Percentiles rank a stretch among this genome's conserved stretches.
phyloP scores from a whole-genome alignment of 768 basidiomycete species.

The Heimioporus sp. region DNA sequence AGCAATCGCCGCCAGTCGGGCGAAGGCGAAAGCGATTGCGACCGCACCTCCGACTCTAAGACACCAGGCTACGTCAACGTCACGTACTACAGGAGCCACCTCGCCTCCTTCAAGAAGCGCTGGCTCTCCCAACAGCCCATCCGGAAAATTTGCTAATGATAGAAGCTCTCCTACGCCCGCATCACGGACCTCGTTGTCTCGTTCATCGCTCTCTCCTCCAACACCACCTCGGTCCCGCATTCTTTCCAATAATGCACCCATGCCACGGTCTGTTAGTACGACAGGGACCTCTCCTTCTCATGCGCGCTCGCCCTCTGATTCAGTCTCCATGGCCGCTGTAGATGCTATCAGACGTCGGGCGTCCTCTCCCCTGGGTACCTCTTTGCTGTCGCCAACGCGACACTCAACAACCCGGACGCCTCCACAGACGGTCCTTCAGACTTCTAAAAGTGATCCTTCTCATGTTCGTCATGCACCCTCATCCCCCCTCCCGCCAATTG shows the following conservation, averaged over 20 bases:
- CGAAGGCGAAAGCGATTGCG: constrained; percentile 82
- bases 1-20: constrained; percentile 86
- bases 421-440: constrained; percentile 37
- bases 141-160: constrained; percentile 41
- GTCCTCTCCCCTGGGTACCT: constrained; percentile 47
- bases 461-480: constrained; percentile 13
- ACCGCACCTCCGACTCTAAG: constrained; percentile 75
- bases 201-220: constrained; percentile 47
- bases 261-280: constrained; percentile 46
- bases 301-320: constrained; percentile 46
- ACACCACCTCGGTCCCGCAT: constrained; percentile 41
- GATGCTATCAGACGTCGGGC: constrained; percentile 40
- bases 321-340: constrained; percentile 11
- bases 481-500: constrained; percentile 15
- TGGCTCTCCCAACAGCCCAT: constrained; percentile 41
- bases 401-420: constrained; percentile 38
- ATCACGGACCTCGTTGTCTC: constrained; percentile 46
- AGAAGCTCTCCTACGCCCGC: constrained; percentile 36
- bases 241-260: constrained; percentile 34
- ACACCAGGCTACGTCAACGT: constrained; percentile 76
- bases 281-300: constrained; percentile 33
- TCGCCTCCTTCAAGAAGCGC: constrained; percentile 41
- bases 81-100: constrained; percentile 49
- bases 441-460: constrained; percentile 28
- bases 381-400: constrained; percentile 31